Conservation (phyloP, 1,284 basidiomycete species). For the Coniophora puteana region DNA sequence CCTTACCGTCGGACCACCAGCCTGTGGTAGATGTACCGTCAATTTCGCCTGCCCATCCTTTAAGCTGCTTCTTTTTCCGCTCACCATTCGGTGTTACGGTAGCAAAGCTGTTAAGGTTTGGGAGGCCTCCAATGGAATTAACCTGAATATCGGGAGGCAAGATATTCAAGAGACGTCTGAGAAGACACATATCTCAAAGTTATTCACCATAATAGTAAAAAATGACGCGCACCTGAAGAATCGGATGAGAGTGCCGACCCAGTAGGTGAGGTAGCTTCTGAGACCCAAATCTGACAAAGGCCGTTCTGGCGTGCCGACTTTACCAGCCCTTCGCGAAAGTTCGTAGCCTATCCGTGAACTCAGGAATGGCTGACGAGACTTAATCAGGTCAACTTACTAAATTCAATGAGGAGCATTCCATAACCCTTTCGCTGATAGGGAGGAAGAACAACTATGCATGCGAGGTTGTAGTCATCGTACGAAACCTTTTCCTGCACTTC, state of each 20-base stretch:
- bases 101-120: constrained; percentile 37
- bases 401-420: constrained; percentile 96
- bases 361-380: not conserved
- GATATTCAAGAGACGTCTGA: constrained; percentile 55
- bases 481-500: constrained; percentile 84
- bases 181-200: constrained; percentile 1
- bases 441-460: constrained; percentile 94
- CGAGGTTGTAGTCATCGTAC: constrained; percentile 96
- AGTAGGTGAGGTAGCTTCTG: constrained; percentile 89
- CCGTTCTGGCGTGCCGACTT: constrained; percentile 90
- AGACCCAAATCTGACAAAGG: constrained; percentile 92
- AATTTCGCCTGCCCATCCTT: constrained; percentile 66
- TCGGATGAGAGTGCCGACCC: constrained; percentile 83
- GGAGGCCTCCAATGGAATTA: constrained; percentile 36
- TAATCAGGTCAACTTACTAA: constrained; percentile 58
- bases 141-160: constrained; percentile 50
- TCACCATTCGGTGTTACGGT: constrained; percentile 35
- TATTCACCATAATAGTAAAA: constrained; percentile 11
- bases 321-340: constrained; percentile 74
- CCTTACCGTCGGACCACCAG: constrained; percentile 30
- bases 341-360: constrained; percentile 67
- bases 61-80: constrained; percentile 47
- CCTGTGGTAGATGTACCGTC: constrained; percentile 28
- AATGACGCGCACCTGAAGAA: constrained; percentile 71
- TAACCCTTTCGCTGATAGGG: constrained; percentile 90